Conservation (phyloP, 1,284 basidiomycete genomes). For the Phylloboletellus chloephorus region DNA sequence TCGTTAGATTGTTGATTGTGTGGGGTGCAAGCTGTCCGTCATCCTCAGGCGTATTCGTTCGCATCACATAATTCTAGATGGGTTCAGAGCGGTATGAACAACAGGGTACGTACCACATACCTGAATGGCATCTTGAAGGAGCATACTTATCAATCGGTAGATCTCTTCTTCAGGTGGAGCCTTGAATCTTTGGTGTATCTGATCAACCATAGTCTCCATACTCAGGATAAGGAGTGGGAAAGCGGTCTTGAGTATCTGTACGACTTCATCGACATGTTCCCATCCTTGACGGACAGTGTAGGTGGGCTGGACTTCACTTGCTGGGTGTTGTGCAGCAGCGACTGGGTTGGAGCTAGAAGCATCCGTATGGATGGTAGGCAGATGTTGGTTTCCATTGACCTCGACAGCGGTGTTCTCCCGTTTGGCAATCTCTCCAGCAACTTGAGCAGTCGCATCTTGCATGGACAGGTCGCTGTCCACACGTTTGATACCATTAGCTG, state of each 20-base stretch:
- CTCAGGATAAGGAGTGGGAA: slow-evolving; percentile 94
- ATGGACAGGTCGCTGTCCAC: slow-evolving; percentile 28
- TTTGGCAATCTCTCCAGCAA: slow-evolving; percentile 26
- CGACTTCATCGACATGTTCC: slow-evolving; percentile 93
- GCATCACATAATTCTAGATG: slow-evolving; percentile 62
- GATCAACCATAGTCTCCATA: slow-evolving; percentile 97
- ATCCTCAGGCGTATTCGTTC: slow-evolving; percentile 66
- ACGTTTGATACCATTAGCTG: slow-evolving; percentile 28
- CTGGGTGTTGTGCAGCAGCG: slow-evolving; percentile 22
- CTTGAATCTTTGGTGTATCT: slow-evolving; percentile 91
- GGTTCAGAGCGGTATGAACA: slow-evolving; percentile 6
- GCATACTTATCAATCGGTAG: slow-evolving; percentile 85
- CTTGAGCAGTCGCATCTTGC: slow-evolving; percentile 32
- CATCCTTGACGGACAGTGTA: slow-evolving; percentile 67
- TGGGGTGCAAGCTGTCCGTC: slow-evolving; percentile 66
- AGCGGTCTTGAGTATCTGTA: slow-evolving; percentile 92
- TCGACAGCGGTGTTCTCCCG: slow-evolving; percentile 22
- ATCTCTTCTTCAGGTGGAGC: slow-evolving; percentile 90
- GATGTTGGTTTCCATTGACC: slow-evolving; percentile 23
- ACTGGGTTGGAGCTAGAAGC: slow-evolving; percentile 13
- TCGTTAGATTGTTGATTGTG: slow-evolving; percentile 58
- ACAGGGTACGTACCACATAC: slow-evolving; percentile 33
- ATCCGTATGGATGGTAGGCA: slow-evolving; percentile 15
- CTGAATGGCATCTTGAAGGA: slow-evolving; percentile 70
- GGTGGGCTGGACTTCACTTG: slow-evolving; percentile 30